These are phyloP conservation scores for Mesostigma viride DNA, from an alignment of 139 green algal species.

Conservation along the genomic window DNA sequence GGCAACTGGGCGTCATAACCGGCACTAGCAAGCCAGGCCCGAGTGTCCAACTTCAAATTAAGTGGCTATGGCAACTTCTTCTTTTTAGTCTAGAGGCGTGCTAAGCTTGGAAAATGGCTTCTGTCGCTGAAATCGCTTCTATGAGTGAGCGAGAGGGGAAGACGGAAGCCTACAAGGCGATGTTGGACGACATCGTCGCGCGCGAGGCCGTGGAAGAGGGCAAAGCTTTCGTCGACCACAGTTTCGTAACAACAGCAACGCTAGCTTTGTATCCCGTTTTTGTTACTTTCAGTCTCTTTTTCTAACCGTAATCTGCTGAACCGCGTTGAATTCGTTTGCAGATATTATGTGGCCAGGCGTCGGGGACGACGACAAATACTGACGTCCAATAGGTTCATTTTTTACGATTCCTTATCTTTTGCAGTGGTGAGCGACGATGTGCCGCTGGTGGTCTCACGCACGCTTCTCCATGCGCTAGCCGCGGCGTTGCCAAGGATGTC, in stretches of 20 bases:
- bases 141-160: slow-evolving; percentile 17
- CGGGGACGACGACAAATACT: neutral
- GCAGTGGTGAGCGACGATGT: slow-evolving; percentile 32
- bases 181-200: slow-evolving; percentile 16
- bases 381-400: neutral
- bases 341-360: neutral
- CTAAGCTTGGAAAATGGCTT: too few relatives aligned
- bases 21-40: too few relatives aligned
- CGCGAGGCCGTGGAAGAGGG: slow-evolving; percentile 12
- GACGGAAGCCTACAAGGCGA: slow-evolving; percentile 18
- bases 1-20: too few relatives aligned
- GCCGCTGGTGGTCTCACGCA: slow-evolving; percentile 26
- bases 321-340: too few relatives aligned
- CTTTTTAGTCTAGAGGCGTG: too few relatives aligned
- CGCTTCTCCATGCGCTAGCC: slow-evolving; percentile 27
- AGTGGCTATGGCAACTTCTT: too few relatives aligned
- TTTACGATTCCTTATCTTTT: neutral
- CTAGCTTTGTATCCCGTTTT: too few relatives aligned
- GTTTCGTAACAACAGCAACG: too few relatives aligned
- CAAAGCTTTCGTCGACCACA: slow-evolving; percentile 29
- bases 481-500: slow-evolving; percentile 16
- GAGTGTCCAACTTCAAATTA: too few relatives aligned
- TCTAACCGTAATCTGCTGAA: too few relatives aligned
- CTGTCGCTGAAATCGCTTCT: slow-evolving; percentile 13
- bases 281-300: too few relatives aligned